Base-by-base conservation (phyloP, 108 stramenopile species). In the Fistulifera solaris region DNA sequence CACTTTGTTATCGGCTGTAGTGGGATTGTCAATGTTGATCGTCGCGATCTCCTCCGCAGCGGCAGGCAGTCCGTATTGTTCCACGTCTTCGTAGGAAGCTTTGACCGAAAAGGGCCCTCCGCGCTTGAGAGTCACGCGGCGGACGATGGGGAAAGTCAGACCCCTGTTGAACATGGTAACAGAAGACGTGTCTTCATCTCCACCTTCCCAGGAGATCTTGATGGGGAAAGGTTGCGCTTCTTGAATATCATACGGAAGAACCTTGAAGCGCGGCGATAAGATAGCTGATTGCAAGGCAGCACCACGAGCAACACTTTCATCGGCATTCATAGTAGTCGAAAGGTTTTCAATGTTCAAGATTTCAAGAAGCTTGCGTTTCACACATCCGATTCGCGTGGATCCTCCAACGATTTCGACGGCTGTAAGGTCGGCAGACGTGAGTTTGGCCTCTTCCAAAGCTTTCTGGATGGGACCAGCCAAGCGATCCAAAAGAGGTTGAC, bases 271-370 rank as follows among this genome's bases (percentile, higher is more conserved):
- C 23, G 93, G 93, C 39, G 93, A 94, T 15, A 98, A 81, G 64
- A 98, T 97, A 45, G 99, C 99, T 50, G 86, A 89, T 60, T 94
- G 94, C 54, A 99, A 73, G 8, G 97, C 97, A 58, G 89, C 89
- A 52, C 99, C 99, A 45, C 96, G 70, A 52, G 93, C 83, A 24
- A 97, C 94, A 48, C 93, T 85, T 77, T 99, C 99, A 63, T 98
- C 97, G 22, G 96, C 95, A 77, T 99, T 99, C 80, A 97, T 89
- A 49, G 97, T 97, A 16, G 95, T 96, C 25, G 81, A 86, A 14
- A 99, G 73, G 4, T 53, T 66, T 13, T 23, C 19, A 16, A 31
- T 45, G 19, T 67, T 67, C 40, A 99, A 73, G 47, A 93, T 67
- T 19, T 59, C 68, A 25, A 77, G 56, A 27, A 99, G 62, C 35